Conservation (phyloP, 164 flowering plant species). For the Cinnamomum micranthum region DNA sequence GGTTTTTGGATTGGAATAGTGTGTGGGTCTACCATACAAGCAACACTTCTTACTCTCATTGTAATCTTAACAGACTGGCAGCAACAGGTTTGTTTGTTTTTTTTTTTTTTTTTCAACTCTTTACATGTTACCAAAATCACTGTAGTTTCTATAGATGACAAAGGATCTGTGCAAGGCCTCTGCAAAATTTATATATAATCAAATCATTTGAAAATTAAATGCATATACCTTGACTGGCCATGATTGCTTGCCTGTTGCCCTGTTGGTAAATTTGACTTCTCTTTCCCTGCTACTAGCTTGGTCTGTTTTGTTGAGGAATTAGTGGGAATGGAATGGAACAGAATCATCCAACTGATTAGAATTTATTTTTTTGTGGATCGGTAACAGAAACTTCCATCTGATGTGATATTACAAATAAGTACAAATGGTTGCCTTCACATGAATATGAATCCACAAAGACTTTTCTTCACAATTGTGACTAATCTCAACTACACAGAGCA, state of each 20-base stretch:
- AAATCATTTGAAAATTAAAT: neutral
- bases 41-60: slow-evolving; percentile 35
- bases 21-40: slow-evolving; percentile 47
- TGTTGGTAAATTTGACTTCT: neutral
- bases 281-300: neutral
- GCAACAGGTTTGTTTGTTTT: slow-evolving; percentile 34
- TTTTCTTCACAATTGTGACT: too few relatives aligned
- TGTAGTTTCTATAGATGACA: neutral
- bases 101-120: too few relatives aligned
- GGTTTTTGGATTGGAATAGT: slow-evolving; percentile 79
- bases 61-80: slow-evolving; percentile 57
- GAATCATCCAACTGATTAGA: neutral
- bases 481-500: too few relatives aligned
- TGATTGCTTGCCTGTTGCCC: neutral
- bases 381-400: too few relatives aligned
- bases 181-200: neutral
- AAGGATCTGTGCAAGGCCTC: neutral
- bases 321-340: neutral
- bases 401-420: too few relatives aligned
- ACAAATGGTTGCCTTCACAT: too few relatives aligned
- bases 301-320: neutral
- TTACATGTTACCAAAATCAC: too few relatives aligned
- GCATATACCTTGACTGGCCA: neutral
- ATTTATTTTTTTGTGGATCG: too few relatives aligned
- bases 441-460: too few relatives aligned